A percentile compares a stretch with the other conserved stretches of the same genome.
Evolutionary conservation across 306 rosid species (phyloP).

Genomic region (Lathyrus tuberosus): DNA sequence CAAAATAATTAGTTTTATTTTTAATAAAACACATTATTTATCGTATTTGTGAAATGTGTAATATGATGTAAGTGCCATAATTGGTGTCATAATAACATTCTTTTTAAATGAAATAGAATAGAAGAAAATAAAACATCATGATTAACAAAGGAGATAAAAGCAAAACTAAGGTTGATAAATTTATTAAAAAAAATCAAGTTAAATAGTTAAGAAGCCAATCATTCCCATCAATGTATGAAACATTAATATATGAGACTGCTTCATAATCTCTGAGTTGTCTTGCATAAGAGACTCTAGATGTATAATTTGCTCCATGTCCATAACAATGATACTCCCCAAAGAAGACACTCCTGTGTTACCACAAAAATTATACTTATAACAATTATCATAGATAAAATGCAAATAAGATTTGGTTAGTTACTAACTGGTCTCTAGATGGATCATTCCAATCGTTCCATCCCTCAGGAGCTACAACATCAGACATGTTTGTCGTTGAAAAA

Average conservation of each 20-base stretch:
- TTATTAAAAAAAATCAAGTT: too few relatives aligned
- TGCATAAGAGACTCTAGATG: conserved; percentile 58
- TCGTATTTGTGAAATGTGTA: too few relatives aligned
- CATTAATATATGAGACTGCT: conserved; percentile 51
- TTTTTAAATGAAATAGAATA: too few relatives aligned
- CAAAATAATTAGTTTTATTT: too few relatives aligned
- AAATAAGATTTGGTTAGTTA: background rate
- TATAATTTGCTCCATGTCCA: conserved; percentile 64
- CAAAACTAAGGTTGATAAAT: too few relatives aligned
- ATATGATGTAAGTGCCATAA: too few relatives aligned
- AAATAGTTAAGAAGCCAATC: conserved; percentile 53
- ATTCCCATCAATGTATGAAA: conserved; percentile 61
- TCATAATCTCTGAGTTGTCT: conserved; percentile 65
- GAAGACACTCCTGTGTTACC: conserved; percentile 57
- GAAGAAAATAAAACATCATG: too few relatives aligned
- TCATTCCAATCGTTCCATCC: conserved; percentile 88
- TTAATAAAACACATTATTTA: too few relatives aligned
- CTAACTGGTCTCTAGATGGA: conserved; percentile 69
- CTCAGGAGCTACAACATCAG: conserved; percentile 56
- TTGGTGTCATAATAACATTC: too few relatives aligned
- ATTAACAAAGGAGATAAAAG: too few relatives aligned
- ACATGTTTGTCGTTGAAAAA: conserved; percentile 66
- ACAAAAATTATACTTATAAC: background rate
- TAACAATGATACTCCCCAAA: conserved; percentile 69
- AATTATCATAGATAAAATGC: background rate